These are phyloP conservation scores for Pseudocercospora vitis DNA, from an alignment of 2,329 filamentous ascomycete species.

Conservation along the genomic window DNA sequence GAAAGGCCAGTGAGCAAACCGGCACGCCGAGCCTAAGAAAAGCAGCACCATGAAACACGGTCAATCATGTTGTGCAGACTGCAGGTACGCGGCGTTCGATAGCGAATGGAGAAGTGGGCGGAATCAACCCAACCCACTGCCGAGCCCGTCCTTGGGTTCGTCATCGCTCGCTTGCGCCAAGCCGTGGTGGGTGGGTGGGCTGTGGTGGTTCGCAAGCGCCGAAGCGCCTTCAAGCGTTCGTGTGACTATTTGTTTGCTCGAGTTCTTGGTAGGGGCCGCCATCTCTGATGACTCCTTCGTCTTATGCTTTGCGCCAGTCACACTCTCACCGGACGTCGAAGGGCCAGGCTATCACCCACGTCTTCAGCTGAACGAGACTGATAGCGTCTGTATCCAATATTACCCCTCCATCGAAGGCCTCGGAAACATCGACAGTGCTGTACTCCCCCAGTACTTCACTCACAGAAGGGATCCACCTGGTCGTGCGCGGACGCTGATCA, in stretches of 20 bases:
- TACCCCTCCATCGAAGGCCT: conserved; percentile 1
- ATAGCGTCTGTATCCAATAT: no score
- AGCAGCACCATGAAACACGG: background rate
- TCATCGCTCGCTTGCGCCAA: conserved; percentile 4
- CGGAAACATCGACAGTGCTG: no score
- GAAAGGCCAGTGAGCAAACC: background rate
- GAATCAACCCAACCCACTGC: background rate
- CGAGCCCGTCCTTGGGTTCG: background rate
- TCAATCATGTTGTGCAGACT: background rate
- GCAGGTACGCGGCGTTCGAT: background rate
- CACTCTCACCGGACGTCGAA: conserved; percentile 1
- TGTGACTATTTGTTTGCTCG: background rate
- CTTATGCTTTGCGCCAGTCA: background rate
- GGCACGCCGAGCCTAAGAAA: background rate
- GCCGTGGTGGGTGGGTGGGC: background rate
- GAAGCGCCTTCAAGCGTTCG: background rate
- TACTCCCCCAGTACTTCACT: conserved; percentile 7
- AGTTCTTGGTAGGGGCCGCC: background rate
- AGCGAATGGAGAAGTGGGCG: background rate
- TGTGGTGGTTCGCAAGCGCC: background rate
- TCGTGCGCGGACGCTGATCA: background rate
- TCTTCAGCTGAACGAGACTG: conserved; percentile 5
- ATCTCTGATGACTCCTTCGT: background rate
- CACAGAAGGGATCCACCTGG: background rate
- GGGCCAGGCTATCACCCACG: background rate